Evolutionary conservation across 1,284 basidiomycete species (phyloP).

Genomic region (Rhodotorula sp.): DNA sequence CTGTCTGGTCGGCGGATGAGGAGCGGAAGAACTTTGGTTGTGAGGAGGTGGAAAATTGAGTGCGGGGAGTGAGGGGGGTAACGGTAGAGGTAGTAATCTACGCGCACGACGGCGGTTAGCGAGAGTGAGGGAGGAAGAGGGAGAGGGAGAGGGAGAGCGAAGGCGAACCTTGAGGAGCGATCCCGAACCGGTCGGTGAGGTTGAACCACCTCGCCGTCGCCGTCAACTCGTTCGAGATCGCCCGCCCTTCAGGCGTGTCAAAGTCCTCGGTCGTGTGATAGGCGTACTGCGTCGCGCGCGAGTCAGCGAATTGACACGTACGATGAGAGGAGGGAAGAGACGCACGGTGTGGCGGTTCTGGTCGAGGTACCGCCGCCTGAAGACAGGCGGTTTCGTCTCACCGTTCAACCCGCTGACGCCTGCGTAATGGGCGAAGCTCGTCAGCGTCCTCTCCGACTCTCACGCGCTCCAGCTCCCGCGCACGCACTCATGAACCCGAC

Average conservation of each 20-base stretch:
- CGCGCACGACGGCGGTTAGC: no score
- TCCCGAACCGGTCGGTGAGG: constrained; percentile 40
- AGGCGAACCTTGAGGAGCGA: constrained; percentile 34
- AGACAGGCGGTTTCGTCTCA: constrained; percentile 5
- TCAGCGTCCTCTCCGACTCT: no score
- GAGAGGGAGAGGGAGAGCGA: background rate
- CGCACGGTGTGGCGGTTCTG: constrained; percentile 42
- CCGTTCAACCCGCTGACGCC: constrained; percentile 38
- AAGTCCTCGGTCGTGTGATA: constrained; percentile 40
- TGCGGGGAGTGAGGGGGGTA: constrained; percentile 24
- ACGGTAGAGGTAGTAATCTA: constrained; percentile 43
- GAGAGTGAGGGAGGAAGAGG: background rate
- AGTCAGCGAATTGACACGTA: background rate
- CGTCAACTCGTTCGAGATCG: constrained; percentile 26
- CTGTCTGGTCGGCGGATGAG: constrained; percentile 30
- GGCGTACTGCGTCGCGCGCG: constrained; percentile 22
- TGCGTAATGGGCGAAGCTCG: no score
- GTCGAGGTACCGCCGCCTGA: constrained; percentile 46
- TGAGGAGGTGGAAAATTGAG: constrained; percentile 40
- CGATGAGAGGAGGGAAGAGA: no score
- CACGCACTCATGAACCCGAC: constrained; percentile 43
- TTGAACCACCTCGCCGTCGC: constrained; percentile 38
- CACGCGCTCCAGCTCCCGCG: no score
- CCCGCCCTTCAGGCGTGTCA: constrained; percentile 36
- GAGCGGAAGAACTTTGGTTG: constrained; percentile 32